A percentile compares a stretch with the other conserved stretches of the same genome.
Conservation (phyloP, 2,329 filamentous ascomycete genomes). For the Parastagonospora nodorum region DNA sequence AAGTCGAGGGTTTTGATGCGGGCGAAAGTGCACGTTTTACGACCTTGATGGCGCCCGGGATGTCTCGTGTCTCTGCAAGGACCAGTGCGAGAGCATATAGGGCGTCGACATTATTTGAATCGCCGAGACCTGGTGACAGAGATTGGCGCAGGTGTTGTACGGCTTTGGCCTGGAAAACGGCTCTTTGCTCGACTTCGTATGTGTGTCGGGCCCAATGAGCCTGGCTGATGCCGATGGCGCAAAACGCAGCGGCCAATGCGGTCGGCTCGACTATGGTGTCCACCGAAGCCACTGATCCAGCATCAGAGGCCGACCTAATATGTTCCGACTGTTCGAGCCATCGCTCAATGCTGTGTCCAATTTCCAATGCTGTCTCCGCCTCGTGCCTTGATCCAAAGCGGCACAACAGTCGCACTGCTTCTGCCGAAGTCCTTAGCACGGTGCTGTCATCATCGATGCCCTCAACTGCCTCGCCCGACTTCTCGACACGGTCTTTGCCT, state of each 20-base stretch:
- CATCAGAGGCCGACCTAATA: slow-evolving; percentile 27
- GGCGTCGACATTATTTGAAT: slow-evolving; percentile 72
- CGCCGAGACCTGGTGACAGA: slow-evolving; percentile 68
- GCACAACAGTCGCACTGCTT: slow-evolving; percentile 80
- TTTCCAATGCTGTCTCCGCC: slow-evolving; percentile 75
- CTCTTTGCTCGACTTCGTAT: slow-evolving; percentile 71
- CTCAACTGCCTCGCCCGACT: slow-evolving; percentile 69
- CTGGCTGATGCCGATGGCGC: slow-evolving; percentile 82
- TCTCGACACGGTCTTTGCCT: slow-evolving; percentile 81
- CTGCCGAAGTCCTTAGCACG: slow-evolving; percentile 76
- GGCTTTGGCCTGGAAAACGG: slow-evolving; percentile 77
- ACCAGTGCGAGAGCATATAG: slow-evolving; percentile 82
- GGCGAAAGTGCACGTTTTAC: slow-evolving; percentile 76
- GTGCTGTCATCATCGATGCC: slow-evolving; percentile 79
- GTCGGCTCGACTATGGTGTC: slow-evolving; percentile 58
- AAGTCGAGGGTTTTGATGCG: slow-evolving; percentile 43
- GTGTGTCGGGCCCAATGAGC: slow-evolving; percentile 87
- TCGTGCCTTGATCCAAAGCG: slow-evolving; percentile 77
- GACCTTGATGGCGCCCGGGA: slow-evolving; percentile 79
- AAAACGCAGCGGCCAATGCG: slow-evolving; percentile 70
- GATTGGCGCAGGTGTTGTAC: slow-evolving; percentile 76
- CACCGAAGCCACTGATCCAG: slow-evolving; percentile 38
- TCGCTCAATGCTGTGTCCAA: slow-evolving; percentile 73
- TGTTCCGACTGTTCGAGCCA: slow-evolving; percentile 67
- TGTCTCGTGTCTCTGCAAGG: slow-evolving; percentile 84